Conservation (phyloP, 2,329 filamentous ascomycete species). For the Huntiella moniliformis region DNA sequence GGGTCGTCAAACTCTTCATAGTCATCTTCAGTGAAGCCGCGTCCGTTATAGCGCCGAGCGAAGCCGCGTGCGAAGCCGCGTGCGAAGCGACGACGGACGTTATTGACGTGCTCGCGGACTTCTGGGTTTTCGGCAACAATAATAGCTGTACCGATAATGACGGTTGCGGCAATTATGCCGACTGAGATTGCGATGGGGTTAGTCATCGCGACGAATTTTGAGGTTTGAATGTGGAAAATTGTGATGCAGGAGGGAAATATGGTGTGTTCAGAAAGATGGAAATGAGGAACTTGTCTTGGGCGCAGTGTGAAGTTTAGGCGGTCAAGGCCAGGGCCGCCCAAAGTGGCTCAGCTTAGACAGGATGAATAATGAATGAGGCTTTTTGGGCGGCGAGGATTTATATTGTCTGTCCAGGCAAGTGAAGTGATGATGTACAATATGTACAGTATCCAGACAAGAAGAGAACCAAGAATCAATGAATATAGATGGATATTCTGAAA, state of each 20-base stretch:
- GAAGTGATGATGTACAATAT: no score
- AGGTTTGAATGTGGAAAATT: background rate
- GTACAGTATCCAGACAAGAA: no score
- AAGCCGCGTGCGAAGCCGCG: conserved; percentile 35
- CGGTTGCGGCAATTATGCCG: conserved; percentile 37
- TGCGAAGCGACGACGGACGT: conserved; percentile 42
- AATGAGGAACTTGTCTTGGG: no score
- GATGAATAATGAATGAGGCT: no score
- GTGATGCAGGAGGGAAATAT: background rate
- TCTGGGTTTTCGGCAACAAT: conserved; percentile 47
- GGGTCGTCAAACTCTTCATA: conserved; percentile 25
- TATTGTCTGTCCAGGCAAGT: no score
- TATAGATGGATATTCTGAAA: no score
- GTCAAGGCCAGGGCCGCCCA: no score
- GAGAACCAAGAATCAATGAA: no score
- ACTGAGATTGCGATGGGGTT: conserved; percentile 37
- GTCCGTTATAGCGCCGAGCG: conserved; percentile 29
- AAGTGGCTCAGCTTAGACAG: no score
- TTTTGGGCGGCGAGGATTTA: no score
- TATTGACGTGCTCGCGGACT: conserved; percentile 40
- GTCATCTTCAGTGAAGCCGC: conserved; percentile 31
- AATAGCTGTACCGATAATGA: conserved; percentile 38
- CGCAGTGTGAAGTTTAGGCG: no score
- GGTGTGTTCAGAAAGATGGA: no score
- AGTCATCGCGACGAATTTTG: conserved; percentile 14